Percentiles rank a stretch among this genome's conserved stretches.
These are phyloP conservation scores for Aspergillus sojae DNA, from an alignment of 2,329 filamentous ascomycete species.

Conservation along the genomic window DNA sequence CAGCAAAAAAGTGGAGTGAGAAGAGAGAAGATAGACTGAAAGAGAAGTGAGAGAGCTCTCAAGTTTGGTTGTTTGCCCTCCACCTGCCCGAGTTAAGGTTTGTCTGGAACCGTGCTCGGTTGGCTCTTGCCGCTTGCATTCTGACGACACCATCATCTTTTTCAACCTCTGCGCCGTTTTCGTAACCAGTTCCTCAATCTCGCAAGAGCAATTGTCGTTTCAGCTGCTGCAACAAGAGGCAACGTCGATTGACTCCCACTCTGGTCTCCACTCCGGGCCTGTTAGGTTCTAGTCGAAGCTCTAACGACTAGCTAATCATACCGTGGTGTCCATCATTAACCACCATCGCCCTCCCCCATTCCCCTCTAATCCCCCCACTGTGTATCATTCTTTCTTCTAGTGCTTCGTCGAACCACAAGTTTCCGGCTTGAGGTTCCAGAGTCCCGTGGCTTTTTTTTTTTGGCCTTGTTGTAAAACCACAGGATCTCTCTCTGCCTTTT, in stretches of 20 bases:
- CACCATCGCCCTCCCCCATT: conserved; percentile 11
- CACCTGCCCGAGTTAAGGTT: conserved; percentile 28
- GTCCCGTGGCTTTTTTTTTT: conserved; percentile 28
- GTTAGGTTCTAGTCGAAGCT: conserved; percentile 14
- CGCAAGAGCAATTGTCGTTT: not conserved
- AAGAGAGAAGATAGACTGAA: not conserved
- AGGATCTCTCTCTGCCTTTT: conserved; percentile 23
- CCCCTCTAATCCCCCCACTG: conserved; percentile 20
- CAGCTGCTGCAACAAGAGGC: not conserved
- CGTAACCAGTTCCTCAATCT: conserved; percentile 20
- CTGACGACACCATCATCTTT: conserved; percentile 36
- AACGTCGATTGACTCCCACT: conserved; percentile 1
- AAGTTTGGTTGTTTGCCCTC: conserved; percentile 13
- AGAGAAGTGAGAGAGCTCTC: not conserved
- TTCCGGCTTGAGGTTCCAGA: conserved; percentile 23
- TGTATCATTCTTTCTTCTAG: conserved; percentile 26
- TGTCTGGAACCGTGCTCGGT: conserved; percentile 34
- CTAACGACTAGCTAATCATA: conserved; percentile 22
- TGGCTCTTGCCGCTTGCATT: conserved; percentile 39
- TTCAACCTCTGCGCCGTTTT: conserved; percentile 29
- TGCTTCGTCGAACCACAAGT: conserved; percentile 26
- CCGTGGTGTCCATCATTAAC: conserved; percentile 28
- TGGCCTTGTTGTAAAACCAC: conserved; percentile 26
- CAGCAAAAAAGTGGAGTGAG: not conserved
- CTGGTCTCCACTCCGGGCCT: conserved; percentile 28